Evolutionary conservation across 2,329 filamentous ascomycete species (phyloP).

Genomic region (Hypoxylon sp.): DNA sequence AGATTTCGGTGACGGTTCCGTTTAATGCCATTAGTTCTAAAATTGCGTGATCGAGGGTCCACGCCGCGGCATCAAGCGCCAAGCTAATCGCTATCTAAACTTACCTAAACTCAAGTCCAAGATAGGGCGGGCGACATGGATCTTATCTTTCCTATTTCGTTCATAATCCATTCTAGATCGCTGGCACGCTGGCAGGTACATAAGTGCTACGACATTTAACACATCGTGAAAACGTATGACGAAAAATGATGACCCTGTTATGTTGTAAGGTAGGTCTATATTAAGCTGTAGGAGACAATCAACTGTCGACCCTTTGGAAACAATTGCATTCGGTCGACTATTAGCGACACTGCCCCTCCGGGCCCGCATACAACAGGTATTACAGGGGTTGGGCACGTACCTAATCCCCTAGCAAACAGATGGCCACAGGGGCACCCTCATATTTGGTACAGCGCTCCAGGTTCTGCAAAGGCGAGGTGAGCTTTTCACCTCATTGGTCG

Average conservation of each 20-base stretch:
- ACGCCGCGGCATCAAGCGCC: slow-evolving; percentile 18
- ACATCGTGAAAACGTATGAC: neutral
- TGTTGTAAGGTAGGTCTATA: no score
- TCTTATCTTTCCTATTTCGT: neutral
- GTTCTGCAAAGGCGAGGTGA: no score
- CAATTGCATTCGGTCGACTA: no score
- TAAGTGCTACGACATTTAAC: neutral
- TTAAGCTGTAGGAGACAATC: no score
- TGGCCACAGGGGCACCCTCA: no score
- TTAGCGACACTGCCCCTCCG: no score
- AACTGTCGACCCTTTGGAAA: no score
- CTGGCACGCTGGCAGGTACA: neutral
- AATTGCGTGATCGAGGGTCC: slow-evolving; percentile 41
- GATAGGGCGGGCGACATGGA: slow-evolving; percentile 6
- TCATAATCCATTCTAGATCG: neutral
- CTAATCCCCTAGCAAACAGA: no score
- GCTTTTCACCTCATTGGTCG: no score
- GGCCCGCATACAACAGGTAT: no score
- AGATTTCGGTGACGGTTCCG: slow-evolving; percentile 21
- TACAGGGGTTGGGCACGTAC: no score
- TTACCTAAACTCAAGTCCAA: slow-evolving; percentile 29
- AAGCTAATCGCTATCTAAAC: slow-evolving; percentile 24
- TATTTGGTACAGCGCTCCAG: no score
- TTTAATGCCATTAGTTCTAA: slow-evolving; percentile 23
- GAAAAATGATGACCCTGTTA: neutral